A percentile compares a stretch with the other conserved stretches of the same genome.
phyloP scores from a whole-genome alignment of 2,329 filamentous ascomycete species.

The Chaetoscypha palmicola region DNA sequence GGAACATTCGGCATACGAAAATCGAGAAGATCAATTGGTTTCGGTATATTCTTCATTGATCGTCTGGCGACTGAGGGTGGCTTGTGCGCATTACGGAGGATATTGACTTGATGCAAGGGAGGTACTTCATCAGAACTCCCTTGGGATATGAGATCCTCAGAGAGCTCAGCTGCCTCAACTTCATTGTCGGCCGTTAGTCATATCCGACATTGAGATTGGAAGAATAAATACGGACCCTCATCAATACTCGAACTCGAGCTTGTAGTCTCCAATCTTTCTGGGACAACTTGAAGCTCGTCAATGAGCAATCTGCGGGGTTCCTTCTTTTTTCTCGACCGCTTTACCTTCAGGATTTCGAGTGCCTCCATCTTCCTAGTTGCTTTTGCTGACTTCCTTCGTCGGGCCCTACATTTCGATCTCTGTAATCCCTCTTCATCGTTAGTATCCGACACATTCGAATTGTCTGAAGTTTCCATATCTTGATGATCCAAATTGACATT shows the following conservation, averaged over 20 bases:
- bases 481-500: too few species aligned
- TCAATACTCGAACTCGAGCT: not conserved
- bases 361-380: not conserved
- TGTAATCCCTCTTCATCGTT: not conserved
- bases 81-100: not conserved
- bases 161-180: constrained; percentile 14
- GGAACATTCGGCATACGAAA: constrained; percentile 20
- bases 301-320: constrained; percentile 16
- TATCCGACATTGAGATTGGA: not conserved
- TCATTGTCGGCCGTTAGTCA: too few species aligned
- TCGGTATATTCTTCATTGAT: constrained; percentile 3
- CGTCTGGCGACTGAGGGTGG: constrained; percentile 1
- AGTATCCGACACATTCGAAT: not conserved
- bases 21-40: constrained; percentile 9
- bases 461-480: too few species aligned
- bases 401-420: too few species aligned
- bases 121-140: not conserved
- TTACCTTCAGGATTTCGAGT: constrained; percentile 3
- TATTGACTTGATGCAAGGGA: not conserved
- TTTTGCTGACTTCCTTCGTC: too few species aligned
- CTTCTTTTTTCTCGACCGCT: constrained; percentile 4
- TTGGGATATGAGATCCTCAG: constrained; percentile 24
- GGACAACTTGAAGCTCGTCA: constrained; percentile 15
- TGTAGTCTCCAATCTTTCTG: constrained; percentile 6
- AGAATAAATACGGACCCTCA: not conserved